Evolutionary conservation across 805 yeast species (phyloP).

Genomic region (Blastobotrys mokoenaii): DNA sequence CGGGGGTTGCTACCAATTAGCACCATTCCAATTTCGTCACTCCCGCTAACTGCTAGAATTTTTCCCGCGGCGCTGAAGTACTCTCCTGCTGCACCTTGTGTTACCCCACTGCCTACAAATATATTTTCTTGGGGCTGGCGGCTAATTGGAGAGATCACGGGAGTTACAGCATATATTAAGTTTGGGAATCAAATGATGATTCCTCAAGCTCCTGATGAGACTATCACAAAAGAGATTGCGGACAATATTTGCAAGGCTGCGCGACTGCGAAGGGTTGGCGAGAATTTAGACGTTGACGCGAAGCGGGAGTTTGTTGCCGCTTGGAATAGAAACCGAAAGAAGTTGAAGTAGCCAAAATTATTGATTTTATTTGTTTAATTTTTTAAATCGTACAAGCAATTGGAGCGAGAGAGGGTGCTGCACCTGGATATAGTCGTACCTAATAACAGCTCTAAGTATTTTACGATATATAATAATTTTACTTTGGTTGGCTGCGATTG

Average conservation of each 20-base stretch:
- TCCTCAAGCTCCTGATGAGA: constrained; percentile 1
- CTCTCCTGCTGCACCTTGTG: constrained; percentile 22
- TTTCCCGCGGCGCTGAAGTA: constrained; percentile 28
- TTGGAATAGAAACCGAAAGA: constrained; percentile 17
- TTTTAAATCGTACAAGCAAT: no score
- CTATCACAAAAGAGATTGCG: constrained; percentile 14
- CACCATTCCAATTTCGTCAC: constrained; percentile 18
- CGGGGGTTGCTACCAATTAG: constrained; percentile 59
- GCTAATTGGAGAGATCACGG: constrained; percentile 9
- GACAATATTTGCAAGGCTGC: constrained; percentile 32
- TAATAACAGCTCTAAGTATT: no score
- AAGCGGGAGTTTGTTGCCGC: constrained; percentile 38
- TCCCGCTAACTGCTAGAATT: constrained; percentile 4
- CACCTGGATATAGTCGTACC: no score
- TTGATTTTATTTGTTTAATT: no score
- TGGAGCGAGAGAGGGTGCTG: no score
- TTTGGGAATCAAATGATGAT: constrained; percentile 11
- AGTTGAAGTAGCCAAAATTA: no score
- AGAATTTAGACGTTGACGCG: constrained; percentile 33
- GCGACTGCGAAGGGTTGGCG: constrained; percentile 41
- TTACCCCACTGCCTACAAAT: constrained; percentile 29
- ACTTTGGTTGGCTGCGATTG: no score
- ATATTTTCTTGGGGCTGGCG: constrained; percentile 22
- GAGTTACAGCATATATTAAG: constrained; percentile 12
- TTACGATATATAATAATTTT: no score